Evolutionary conservation across 441 rosid species (phyloP).

Genomic region (Isatis lusitanica): DNA sequence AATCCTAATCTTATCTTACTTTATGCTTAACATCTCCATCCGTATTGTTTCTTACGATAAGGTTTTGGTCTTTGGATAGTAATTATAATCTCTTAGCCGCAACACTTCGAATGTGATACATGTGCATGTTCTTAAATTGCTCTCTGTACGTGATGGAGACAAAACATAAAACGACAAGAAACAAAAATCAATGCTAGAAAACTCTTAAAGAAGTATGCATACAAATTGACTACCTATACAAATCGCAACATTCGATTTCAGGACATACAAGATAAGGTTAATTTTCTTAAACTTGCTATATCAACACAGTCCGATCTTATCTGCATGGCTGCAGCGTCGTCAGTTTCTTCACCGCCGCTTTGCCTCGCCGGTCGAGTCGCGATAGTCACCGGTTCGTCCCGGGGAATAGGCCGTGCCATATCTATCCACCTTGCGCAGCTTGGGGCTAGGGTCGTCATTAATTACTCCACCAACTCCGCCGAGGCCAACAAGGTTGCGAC

Average conservation of each 20-base stretch:
- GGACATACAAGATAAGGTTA: not conserved
- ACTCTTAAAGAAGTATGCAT: not conserved
- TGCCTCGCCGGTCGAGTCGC: constrained; percentile 59
- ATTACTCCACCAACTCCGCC: constrained; percentile 20
- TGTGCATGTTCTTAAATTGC: not conserved
- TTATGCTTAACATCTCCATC: constrained; percentile 5
- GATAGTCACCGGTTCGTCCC: constrained; percentile 74
- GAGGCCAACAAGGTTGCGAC: constrained; percentile 45
- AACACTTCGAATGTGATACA: constrained; percentile 1
- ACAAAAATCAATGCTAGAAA: not conserved
- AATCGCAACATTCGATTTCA: not conserved
- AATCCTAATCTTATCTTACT: constrained; percentile 6
- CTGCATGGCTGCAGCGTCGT: not conserved
- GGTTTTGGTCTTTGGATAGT: not conserved
- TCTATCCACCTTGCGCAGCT: constrained; percentile 6
- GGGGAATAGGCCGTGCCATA: constrained; percentile 70
- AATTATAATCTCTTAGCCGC: not conserved
- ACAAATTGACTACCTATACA: not conserved
- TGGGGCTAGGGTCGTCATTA: constrained; percentile 1
- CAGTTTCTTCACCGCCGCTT: constrained; percentile 22
- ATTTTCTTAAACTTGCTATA: not conserved
- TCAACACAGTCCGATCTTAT: not conserved
- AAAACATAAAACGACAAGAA: not conserved
- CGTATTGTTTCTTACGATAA: not conserved
- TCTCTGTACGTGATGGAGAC: not conserved